Evolutionary conservation across 1,139 yeast genomes (phyloP).

Genomic region (Eremothecium cymbalariae): DNA sequence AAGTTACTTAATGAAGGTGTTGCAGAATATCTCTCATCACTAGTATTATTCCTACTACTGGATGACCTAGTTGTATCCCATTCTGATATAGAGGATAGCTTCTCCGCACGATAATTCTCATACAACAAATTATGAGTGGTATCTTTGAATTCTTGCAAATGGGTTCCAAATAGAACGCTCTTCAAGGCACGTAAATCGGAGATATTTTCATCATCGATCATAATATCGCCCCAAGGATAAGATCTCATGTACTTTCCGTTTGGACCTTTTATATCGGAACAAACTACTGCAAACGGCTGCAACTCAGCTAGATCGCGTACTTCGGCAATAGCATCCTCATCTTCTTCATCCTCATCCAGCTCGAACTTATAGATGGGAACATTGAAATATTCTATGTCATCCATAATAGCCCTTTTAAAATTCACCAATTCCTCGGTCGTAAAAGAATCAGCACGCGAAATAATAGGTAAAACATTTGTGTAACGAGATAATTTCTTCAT

Average conservation of each 20-base stretch:
- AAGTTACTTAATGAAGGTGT: constrained; percentile 33
- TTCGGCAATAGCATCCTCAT: constrained; percentile 60
- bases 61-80: constrained; percentile 8
- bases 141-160: constrained; percentile 72
- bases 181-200: constrained; percentile 59
- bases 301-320: constrained; percentile 50
- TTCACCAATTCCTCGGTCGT: constrained; percentile 48
- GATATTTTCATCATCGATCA: constrained; percentile 44
- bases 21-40: constrained; percentile 22
- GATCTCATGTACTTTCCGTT: constrained; percentile 57
- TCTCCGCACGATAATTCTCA: constrained; percentile 71
- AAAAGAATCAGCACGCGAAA: constrained; percentile 62
- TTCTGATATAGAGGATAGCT: constrained; percentile 41
- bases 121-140: constrained; percentile 71
- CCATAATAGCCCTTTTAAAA: constrained; percentile 46
- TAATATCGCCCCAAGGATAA: constrained; percentile 69
- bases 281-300: constrained; percentile 66
- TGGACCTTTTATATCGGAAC: constrained; percentile 46
- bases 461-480: constrained; percentile 65
- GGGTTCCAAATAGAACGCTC: constrained; percentile 64
- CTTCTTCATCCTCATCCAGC: constrained; percentile 43
- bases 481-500: constrained; percentile 61
- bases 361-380: constrained; percentile 67
- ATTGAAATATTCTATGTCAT: constrained; percentile 55
- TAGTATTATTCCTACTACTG: constrained; percentile 9